These are phyloP conservation scores for Poterioochromonas sp. DNA, from an alignment of 352 stramenopile genomes.

Conservation along the genomic window DNA sequence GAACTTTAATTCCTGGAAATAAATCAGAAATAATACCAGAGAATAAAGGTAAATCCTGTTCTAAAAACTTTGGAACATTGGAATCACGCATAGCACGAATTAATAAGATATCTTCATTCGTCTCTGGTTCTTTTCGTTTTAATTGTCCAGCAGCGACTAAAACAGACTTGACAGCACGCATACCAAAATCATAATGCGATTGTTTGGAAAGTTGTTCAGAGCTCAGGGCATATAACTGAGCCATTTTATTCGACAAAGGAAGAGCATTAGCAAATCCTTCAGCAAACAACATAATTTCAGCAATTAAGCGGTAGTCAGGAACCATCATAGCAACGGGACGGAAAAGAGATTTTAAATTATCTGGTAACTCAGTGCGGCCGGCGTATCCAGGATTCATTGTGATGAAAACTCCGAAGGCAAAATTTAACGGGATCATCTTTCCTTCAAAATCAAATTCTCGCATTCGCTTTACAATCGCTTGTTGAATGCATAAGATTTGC, in stretches of 20 bases:
- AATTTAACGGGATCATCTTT: slow-evolving; percentile 75
- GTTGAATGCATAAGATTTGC: slow-evolving; percentile 84
- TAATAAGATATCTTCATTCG: slow-evolving; percentile 80
- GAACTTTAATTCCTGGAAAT: slow-evolving; percentile 81
- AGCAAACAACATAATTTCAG: slow-evolving; percentile 85
- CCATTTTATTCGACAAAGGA: slow-evolving; percentile 84
- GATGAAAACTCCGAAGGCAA: slow-evolving; percentile 83
- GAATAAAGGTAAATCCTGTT: slow-evolving; percentile 84
- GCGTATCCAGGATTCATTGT: slow-evolving; percentile 89
- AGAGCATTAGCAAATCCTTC: slow-evolving; percentile 82
- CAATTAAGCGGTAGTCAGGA: slow-evolving; percentile 81
- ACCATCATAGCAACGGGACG: slow-evolving; percentile 88
- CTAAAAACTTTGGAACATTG: slow-evolving; percentile 83
- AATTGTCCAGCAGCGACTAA: slow-evolving; percentile 82
- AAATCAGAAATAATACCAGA: slow-evolving; percentile 83
- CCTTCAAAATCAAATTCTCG: slow-evolving; percentile 84
- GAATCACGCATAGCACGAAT: slow-evolving; percentile 90
- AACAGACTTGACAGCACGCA: slow-evolving; percentile 72
- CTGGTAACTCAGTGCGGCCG: slow-evolving; percentile 75
- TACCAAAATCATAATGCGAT: slow-evolving; percentile 80
- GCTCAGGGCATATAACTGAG: slow-evolving; percentile 77
- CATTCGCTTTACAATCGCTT: slow-evolving; percentile 74
- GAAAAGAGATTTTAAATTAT: slow-evolving; percentile 85
- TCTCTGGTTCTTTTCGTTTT: slow-evolving; percentile 76
- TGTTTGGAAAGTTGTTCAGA: slow-evolving; percentile 86